phyloP scores from a whole-genome alignment of 2,329 filamentous ascomycete genomes.

The Aspergillus persii region DNA sequence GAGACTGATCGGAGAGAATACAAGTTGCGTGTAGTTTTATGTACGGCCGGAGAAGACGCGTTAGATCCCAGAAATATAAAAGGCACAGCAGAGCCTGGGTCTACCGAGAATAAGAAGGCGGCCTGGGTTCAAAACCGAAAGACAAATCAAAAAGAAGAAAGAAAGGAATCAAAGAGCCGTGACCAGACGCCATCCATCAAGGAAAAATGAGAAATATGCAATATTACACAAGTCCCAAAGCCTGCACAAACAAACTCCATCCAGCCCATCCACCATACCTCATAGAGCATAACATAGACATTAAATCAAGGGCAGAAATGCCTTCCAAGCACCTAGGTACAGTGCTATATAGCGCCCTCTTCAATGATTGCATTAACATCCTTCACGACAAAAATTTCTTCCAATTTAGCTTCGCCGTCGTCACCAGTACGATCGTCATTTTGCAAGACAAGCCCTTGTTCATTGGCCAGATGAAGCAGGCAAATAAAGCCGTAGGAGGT shows the following conservation, averaged over 20 bases:
- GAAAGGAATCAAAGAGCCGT: neutral
- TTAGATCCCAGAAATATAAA: neutral
- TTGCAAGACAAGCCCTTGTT: conserved; percentile 80
- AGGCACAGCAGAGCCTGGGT: neutral
- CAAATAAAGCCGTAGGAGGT: conserved; percentile 94
- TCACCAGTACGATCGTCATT: conserved; percentile 49
- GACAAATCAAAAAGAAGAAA: neutral
- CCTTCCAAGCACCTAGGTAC: conserved; percentile 1
- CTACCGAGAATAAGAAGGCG: neutral
- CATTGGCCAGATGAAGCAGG: conserved; percentile 84
- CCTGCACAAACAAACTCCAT: conserved; percentile 15
- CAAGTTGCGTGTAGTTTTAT: neutral
- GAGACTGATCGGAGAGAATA: neutral
- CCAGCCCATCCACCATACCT: conserved; percentile 13
- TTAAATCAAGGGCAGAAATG: conserved; percentile 3
- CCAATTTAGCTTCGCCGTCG: conserved; percentile 32
- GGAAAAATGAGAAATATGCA: conserved; percentile 8
- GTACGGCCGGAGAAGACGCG: neutral
- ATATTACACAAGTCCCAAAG: no score
- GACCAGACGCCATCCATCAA: conserved; percentile 1
- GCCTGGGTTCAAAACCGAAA: neutral
- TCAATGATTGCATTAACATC: conserved; percentile 41
- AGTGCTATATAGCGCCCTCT: conserved; percentile 29
- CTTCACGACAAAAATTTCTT: conserved; percentile 45
- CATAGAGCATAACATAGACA: conserved; percentile 9